Base-by-base conservation (phyloP, 2,329 filamentous ascomycete genomes). In the Xylariaceae sp. region DNA sequence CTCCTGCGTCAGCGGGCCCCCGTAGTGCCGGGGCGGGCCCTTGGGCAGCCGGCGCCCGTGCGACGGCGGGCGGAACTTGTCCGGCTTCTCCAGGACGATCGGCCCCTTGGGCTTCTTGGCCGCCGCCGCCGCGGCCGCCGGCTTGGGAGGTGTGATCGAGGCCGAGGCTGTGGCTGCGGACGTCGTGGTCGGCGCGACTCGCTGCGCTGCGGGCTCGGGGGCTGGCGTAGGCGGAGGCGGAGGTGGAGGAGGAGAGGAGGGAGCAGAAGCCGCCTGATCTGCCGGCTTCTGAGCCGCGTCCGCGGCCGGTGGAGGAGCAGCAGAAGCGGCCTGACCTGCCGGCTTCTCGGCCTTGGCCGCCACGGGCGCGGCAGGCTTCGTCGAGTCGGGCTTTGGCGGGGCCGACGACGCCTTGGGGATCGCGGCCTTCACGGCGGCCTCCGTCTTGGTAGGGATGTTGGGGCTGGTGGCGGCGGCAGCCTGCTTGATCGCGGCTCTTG, bases 21-120 rank as follows among this genome's bases (percentile, higher is more conserved):
- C 88, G 55, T 93, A 94, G 58, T 81, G 77, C 49, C 72, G 70
- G 19, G 80, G 78, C 5, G 65, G 57, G 17, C 53, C 52, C 15
- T 33, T 59, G 60, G 72, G 67, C 19, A 87, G 71, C 5, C 83
- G 71, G 15, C 83, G 67, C 10, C 83, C 81, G 58, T 96, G 92
- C 0, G 90, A 96, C 0, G 92, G 92, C 2, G 92, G 90, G 30
- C 85, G 85, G 70, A 94, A 96, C 57, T 81, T 83, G 51, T 83
- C 74, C 16, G 90, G 90, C 60, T 95, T 87, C 50, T 85, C 85
- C 44, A 98, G 79, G 5, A 87, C 73, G 41, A 80, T 71, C 22
- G 76, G 74, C n/a, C n/a, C n/a, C 52, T 81, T 83, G 42, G 60
- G 63, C 37, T 47, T 47, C 43, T 50, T 44, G 31, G 29, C 40